Conservation (phyloP, 257 asterid genomes). For the Osmanthus fragrans region DNA sequence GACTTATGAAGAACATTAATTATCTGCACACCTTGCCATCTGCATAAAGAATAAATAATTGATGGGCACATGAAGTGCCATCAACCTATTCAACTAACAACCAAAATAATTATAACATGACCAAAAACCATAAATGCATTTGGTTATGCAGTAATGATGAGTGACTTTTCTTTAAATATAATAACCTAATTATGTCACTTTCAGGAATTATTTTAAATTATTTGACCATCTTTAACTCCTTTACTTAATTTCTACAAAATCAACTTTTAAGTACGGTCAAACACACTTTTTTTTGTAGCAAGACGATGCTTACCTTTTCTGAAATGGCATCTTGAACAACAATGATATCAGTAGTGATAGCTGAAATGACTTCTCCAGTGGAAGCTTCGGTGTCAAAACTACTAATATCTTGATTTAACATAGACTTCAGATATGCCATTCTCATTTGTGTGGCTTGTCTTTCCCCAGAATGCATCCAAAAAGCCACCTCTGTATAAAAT, state of each 20-base stretch:
- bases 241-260: too few species aligned
- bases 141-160: not conserved
- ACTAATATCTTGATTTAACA: slow-evolving; percentile 85
- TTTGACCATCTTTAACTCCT: too few species aligned
- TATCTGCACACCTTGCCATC: too few species aligned
- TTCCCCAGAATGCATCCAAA: slow-evolving; percentile 98
- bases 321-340: slow-evolving; percentile 94
- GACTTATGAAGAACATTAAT: too few species aligned
- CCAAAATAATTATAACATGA: slow-evolving; percentile 10
- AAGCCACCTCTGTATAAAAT: slow-evolving; percentile 71
- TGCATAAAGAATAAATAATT: not conserved
- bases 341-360: slow-evolving; percentile 83
- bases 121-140: slow-evolving; percentile 34
- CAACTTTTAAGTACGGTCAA: too few species aligned
- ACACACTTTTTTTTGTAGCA: too few species aligned
- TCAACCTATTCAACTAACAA: slow-evolving; percentile 36
- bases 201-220: too few species aligned
- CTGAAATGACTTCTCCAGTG: slow-evolving; percentile 90
- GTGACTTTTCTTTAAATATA: not conserved
- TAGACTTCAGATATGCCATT: slow-evolving; percentile 76
- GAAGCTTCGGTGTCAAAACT: slow-evolving; percentile 83
- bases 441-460: slow-evolving; percentile 98
- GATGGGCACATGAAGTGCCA: slow-evolving; percentile 10
- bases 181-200: too few species aligned
- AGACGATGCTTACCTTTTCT: slow-evolving; percentile 58